Evolutionary conservation across 257 asterid species (phyloP), one percentile per base, ranked within the genome.

Genomic region (Buddleja alternifolia): DNA sequence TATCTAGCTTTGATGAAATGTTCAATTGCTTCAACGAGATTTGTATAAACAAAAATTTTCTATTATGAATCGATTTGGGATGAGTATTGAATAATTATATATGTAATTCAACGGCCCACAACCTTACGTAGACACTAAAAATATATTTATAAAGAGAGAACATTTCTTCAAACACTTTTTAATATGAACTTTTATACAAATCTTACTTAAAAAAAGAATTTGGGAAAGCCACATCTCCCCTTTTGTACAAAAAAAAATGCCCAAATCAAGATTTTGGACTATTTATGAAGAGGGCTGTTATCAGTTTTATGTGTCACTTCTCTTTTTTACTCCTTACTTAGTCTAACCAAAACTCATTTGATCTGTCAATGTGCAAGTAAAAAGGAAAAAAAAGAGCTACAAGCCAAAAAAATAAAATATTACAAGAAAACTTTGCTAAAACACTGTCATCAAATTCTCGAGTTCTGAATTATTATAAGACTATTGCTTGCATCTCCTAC

Each of bases 201-300:
- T 55, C 17, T 62, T 6, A 17, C 56, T 64, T 51, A 54, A 46
- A 46, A 63, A 16, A 66, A 52, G 25, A 29, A 40, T 50, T 17
- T 52, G 42, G 72, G 52, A 67, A 65, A 76, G 74, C 84, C 82
- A 66, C 82, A 79, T 75, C 79, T 82, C 70, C 78, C 70, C 60
- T 72, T 79, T 67, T 63, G 63, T 74, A 64, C 75, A 84, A 79
- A 83, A 29, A 83, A 29, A 29, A 85, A 60, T 70, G 80, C 85
- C 90, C 85, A 75, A 78, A 55, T 48, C 72, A 63, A 47, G 60
- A 34, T 50, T 47, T 78, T 70, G 89, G 83, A 67, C 62, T 44
- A 77, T 81, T 72, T 39, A 55, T 62, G 87, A 83, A 83, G 89
- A 80, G 86, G 92, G 90, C 92, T 74, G 70, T 56, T 73, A 74